Evolutionary conservation across 495 filamentous ascomycete species (phyloP), one percentile per base, ranked within the genome.

Genomic region (Tetracladium marchalianum): DNA sequence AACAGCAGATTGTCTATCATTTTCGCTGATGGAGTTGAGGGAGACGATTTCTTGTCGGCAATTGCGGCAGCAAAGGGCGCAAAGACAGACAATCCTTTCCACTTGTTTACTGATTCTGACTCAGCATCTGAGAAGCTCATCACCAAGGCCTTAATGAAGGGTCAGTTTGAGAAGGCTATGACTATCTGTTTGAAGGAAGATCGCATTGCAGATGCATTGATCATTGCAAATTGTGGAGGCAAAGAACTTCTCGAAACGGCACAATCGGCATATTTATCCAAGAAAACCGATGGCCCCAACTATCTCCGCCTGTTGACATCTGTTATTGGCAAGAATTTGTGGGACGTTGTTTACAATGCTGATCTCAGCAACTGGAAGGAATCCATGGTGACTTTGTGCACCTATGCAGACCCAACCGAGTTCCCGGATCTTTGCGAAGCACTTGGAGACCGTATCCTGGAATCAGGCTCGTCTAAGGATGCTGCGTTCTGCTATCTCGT

Each of bases 331-430:
- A 96, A 96, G 69, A 96, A 99, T 60, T 70, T 99, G 7, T 97
- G 93, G 92, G 92, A 99, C 68, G 75, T 97, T 38, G 92, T 96
- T 8, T 83, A 97, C 64, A 97, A 99, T 57, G 93, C 92, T 1
- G 85, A 95, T 56, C 64, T 97, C 37, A 70, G 73, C 35, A 85
- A 90, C 64, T 99, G 92, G 92, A 97, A 90, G 66, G 92, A 97
- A 63, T 80, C 92, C 10, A 90, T 97, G 86, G 89, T 84, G 22
- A 84, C 87, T 1, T 72, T 99, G 24, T 97, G 92, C 75, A 96
- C 90, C 11, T 96, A 90, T 62, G 90, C 90, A 10, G 81, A 92
- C 41, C 80, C 85, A 35, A 75, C 80, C 44, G 92, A 97, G 55
- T 99, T 97, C 62, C 73, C 87, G 24, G 93, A 97, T 56, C 77